A percentile compares a stretch with the other conserved stretches of the same genome.
Conservation (phyloP, 192 early-diverging fungal genomes). For the Entomortierella beljakovae region DNA sequence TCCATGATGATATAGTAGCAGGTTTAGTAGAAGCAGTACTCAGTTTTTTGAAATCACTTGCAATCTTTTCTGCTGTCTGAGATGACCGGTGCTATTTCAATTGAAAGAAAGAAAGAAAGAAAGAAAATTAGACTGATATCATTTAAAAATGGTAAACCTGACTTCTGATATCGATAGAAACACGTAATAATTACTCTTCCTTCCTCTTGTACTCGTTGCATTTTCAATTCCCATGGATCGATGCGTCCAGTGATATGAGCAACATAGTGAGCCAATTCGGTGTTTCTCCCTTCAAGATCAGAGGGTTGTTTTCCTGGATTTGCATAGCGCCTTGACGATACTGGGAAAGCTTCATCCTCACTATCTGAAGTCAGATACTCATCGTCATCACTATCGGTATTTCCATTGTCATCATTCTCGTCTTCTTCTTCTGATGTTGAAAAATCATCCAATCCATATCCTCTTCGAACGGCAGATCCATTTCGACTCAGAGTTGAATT, state of each 20-base stretch:
- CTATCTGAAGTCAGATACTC: conserved; percentile 9
- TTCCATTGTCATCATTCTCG: background rate
- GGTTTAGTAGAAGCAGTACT: background rate
- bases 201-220: conserved; percentile 33
- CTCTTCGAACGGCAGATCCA: conserved; percentile 1
- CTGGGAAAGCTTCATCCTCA: conserved; percentile 7
- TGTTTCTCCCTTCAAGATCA: background rate
- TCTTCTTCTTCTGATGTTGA: conserved; percentile 23
- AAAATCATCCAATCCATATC: conserved; percentile 28
- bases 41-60: conserved; percentile 5
- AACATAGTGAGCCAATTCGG: conserved; percentile 25
- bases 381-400: background rate
- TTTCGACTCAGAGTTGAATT: conserved; percentile 10
- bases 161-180: background rate
- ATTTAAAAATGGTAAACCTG: no score
- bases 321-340: background rate
- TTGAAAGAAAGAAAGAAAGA: background rate
- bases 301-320: background rate
- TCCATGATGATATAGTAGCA: background rate
- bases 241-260: conserved; percentile 48
- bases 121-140: background rate
- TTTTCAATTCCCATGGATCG: conserved; percentile 34
- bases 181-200: conserved; percentile 15
- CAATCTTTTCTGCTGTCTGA: conserved; percentile 20
- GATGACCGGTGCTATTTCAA: conserved; percentile 7